Base-by-base conservation (phyloP, 441 rosid genomes). In the Raphanus hybrid region DNA sequence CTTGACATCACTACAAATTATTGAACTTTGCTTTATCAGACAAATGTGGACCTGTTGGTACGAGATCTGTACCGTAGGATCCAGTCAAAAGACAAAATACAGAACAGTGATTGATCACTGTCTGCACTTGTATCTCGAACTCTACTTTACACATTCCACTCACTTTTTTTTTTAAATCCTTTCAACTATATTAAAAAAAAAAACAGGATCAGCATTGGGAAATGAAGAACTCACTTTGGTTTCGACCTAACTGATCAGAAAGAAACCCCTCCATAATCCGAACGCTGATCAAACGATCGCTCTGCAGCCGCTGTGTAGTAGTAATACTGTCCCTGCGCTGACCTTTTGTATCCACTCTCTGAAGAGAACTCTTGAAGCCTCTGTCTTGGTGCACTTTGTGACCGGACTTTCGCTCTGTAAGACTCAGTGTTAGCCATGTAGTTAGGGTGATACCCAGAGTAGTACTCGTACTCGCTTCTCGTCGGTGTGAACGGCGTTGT, bases 391-490 rank as follows among this genome's bases (percentile, higher is more conserved):
- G 86, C 90, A 67, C 95, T 90, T 69, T 86, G 91, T n/a, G 92
- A 88, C 83, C 95, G 78, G 26, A 82, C 86, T 87, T 90, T 90
- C 10, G 95, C 95, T 37, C 83, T 83, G 64, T 88, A 90, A 10
- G 95, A 88, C 78, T 90, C 90, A 0, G 95, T 90, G 88, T 90
- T 84, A n/a, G 91, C 79, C 95, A 90, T 90, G 82, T 85, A 90
- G 84, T 88, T 90, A 11, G 91, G 95, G 66, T 88, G 81, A 71
- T 75, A 80, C 72, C 91, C 83, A 0, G 89, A 62, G 84, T 80
- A 87, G 70, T 80, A 80, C 3, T 89, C 84, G 35, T 77, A 87
- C 70, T 90, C 95, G 54, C 92, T 90, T 80, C 85, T 86, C 2
- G 89, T 75, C 0, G 92, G 91, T 0, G 94, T 83, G 67, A 88